Percentiles rank a stretch among this genome's conserved stretches.
These are phyloP conservation scores for Pseudohyphozyma bogoriensis DNA, from an alignment of 768 basidiomycete genomes.

Conservation along the genomic window DNA sequence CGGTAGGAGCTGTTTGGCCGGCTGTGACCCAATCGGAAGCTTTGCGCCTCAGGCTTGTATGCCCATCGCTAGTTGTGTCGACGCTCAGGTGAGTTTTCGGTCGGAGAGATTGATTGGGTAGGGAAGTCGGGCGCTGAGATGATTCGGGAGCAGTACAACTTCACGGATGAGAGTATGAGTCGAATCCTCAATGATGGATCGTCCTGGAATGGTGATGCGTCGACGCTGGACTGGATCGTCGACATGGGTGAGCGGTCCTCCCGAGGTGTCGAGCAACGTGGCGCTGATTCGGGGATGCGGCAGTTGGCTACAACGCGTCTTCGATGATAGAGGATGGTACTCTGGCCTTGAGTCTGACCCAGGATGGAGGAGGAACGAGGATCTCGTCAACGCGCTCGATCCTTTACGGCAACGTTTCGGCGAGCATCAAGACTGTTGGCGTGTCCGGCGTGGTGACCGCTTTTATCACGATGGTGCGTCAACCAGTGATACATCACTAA, in stretches of 20 bases:
- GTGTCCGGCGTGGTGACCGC: slow-evolving; percentile 34
- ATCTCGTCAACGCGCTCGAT: slow-evolving; percentile 36
- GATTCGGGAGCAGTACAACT: neutral
- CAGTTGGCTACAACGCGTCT: neutral
- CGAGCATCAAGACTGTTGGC: slow-evolving; percentile 28
- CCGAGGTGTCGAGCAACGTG: neutral
- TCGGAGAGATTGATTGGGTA: neutral
- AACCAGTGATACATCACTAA: too few species aligned
- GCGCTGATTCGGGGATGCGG: neutral
- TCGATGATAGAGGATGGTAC: neutral
- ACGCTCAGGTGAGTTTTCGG: neutral
- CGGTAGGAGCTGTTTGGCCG: slow-evolving; percentile 21
- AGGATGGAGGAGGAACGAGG: slow-evolving; percentile 32
- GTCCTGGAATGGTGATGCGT: slow-evolving; percentile 18
- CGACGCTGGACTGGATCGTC: slow-evolving; percentile 17
- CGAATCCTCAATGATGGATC: slow-evolving; percentile 10
- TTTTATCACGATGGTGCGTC: slow-evolving; percentile 33
- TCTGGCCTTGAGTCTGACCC: slow-evolving; percentile 4
- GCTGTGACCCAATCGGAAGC: slow-evolving; percentile 19
- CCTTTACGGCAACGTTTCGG: slow-evolving; percentile 35
- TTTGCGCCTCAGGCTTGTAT: slow-evolving; percentile 8
- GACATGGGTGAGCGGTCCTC: slow-evolving; percentile 4
- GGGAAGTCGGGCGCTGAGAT: neutral
- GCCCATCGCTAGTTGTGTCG: slow-evolving; percentile 7
- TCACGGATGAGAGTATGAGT: neutral